A percentile compares a stretch with the other conserved stretches of the same genome.
Evolutionary conservation across 2,329 filamentous ascomycete genomes (phyloP).

Genomic region (Pyricularia grisea): DNA sequence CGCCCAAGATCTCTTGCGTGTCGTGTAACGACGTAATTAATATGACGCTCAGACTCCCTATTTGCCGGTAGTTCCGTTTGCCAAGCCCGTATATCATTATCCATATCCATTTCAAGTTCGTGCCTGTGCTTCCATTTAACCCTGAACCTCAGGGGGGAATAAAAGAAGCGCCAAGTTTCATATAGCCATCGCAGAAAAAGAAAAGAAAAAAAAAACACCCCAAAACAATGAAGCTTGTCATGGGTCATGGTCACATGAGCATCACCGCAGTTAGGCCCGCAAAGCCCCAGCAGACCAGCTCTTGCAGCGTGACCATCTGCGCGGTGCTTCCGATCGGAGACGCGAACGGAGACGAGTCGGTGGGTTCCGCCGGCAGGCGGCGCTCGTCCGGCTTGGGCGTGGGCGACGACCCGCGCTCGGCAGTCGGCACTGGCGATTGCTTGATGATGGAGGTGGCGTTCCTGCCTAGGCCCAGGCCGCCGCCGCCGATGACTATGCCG

Average conservation of each 20-base stretch:
- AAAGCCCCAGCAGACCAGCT: background rate
- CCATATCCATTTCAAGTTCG: background rate
- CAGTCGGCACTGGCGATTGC: background rate
- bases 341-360: slow-evolving; percentile 11
- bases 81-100: background rate
- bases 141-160: background rate
- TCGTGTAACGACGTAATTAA: background rate
- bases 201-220: background rate
- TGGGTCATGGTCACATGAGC: too few relatives aligned
- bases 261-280: background rate
- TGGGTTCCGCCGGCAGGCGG: slow-evolving; percentile 7
- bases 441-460: background rate
- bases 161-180: background rate
- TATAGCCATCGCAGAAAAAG: background rate
- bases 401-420: background rate
- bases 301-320: background rate
- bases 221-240: too few relatives aligned
- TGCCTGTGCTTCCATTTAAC: background rate
- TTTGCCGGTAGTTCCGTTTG: background rate
- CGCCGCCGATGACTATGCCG: background rate
- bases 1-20: background rate
- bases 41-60: background rate
- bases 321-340: slow-evolving; percentile 3
- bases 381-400: background rate
- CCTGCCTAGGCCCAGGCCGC: background rate